Base-by-base conservation (phyloP, 306 rosid genomes). In the Myrica gale region DNA sequence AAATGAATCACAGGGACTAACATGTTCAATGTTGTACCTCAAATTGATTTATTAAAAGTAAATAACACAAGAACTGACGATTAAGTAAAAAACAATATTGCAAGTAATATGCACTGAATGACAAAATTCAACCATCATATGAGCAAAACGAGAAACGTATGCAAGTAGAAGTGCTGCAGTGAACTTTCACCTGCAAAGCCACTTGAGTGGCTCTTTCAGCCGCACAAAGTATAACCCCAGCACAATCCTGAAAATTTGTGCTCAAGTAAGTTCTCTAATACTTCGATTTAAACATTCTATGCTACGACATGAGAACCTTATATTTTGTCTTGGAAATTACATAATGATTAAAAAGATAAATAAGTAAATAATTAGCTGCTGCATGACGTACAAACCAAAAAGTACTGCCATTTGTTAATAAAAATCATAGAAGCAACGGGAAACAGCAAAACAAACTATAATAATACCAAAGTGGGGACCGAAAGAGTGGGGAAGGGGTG, bases 161-260 rank as follows among this genome's bases (percentile, higher is more conserved):
- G 21, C 52, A 43, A 41, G 42, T 5, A 62, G 45, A 65, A 65
- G 48, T n/a, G 32, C 47, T 57, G 50, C 52, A 26, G 32, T 37
- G 44, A 58, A 4, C 52, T 16, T 26, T 81, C 73, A 92, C 97
- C 97, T 92, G 97, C 82, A 95, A 88, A 68, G 98, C 97, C 60
- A 90, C 91, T 68, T 95, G 97, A 3, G 97, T 95, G 73, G 98
- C 98, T 92, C 96, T 87, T 79, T 95, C 98, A 48, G 96, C 96
- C 17, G 98, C 89, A 68, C 84, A 84, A 61, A 90, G 92, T 83
- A 95, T 92, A 56, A 83, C 97, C 77, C 98, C 98, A 66, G 98
- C 97, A 74, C 97, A 95, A 85, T 95, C 98, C 98, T 95, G 89
- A 73, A 87, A 65, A 76, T 70, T 52, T 68, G 77, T 69, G 83